Evolutionary conservation across 1,284 basidiomycete species (phyloP).

Genomic region (Chalciporus sp.): DNA sequence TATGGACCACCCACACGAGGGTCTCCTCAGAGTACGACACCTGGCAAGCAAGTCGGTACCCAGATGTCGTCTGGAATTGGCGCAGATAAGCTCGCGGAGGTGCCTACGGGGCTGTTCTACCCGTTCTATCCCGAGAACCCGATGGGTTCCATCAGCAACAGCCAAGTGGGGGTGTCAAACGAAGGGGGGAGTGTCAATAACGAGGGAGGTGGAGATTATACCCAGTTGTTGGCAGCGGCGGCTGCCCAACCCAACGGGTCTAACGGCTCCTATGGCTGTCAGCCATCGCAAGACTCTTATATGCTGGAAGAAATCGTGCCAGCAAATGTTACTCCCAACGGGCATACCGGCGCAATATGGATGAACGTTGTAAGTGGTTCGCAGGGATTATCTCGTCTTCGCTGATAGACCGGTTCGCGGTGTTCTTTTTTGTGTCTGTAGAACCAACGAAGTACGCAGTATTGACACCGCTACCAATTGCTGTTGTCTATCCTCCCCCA

Average conservation of each 20-base stretch:
- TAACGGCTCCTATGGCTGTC: constrained; percentile 50
- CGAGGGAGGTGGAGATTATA: constrained; percentile 42
- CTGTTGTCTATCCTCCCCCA: background rate
- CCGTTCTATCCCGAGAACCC: constrained; percentile 69
- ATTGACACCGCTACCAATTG: constrained; percentile 17
- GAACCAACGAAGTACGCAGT: constrained; percentile 31
- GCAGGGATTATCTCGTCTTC: constrained; percentile 30
- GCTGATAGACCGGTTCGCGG: constrained; percentile 31
- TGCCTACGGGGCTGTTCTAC: constrained; percentile 69
- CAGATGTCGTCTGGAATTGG: constrained; percentile 26
- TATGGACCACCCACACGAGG: constrained; percentile 42
- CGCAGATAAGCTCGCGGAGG: constrained; percentile 55
- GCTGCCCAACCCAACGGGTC: constrained; percentile 48
- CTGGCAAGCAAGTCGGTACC: constrained; percentile 26
- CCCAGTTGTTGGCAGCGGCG: constrained; percentile 56
- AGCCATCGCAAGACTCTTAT: constrained; percentile 56
- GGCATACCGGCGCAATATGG: constrained; percentile 42
- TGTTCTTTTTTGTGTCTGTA: constrained; percentile 14
- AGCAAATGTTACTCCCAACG: constrained; percentile 23
- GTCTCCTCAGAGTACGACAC: constrained; percentile 34
- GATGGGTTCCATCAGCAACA: constrained; percentile 24
- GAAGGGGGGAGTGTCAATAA: constrained; percentile 26
- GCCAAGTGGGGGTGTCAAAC: constrained; percentile 18
- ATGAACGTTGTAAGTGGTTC: constrained; percentile 40
- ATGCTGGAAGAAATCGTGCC: constrained; percentile 68